These are phyloP conservation scores for Tilletia caries DNA, from an alignment of 1,284 basidiomycete genomes.

Conservation along the genomic window DNA sequence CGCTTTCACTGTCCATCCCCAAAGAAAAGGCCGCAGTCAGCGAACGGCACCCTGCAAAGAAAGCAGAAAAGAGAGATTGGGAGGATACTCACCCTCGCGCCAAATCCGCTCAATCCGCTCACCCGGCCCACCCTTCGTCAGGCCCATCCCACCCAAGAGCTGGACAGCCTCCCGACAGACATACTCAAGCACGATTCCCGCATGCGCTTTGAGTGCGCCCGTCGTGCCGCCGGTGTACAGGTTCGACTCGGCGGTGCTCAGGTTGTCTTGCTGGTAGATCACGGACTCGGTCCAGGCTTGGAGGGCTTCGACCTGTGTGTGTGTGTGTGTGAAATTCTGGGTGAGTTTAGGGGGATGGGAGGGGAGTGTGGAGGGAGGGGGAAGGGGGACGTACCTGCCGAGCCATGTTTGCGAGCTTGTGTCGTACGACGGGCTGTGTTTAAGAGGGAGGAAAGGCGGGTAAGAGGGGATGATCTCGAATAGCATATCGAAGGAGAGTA, in stretches of 20 bases:
- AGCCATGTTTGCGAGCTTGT: slow-evolving; percentile 47
- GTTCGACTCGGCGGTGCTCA: slow-evolving; percentile 32
- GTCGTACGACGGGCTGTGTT: slow-evolving; percentile 35
- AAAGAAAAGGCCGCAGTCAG: too few species aligned
- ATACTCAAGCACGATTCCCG: slow-evolving; percentile 40
- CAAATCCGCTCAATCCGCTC: slow-evolving; percentile 42
- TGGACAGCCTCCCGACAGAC: slow-evolving; percentile 35
- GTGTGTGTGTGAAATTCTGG: too few species aligned
- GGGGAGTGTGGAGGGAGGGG: too few species aligned
- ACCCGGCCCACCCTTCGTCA: slow-evolving; percentile 41
- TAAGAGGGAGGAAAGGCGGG: neutral
- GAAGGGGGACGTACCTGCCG: slow-evolving; percentile 20
- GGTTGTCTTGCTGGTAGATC: slow-evolving; percentile 34
- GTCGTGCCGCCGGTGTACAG: slow-evolving; percentile 36
- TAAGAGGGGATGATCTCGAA: neutral
- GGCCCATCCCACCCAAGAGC: slow-evolving; percentile 40
- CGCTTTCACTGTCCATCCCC: neutral
- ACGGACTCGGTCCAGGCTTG: slow-evolving; percentile 39
- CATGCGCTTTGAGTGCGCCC: slow-evolving; percentile 43
- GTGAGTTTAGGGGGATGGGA: too few species aligned
- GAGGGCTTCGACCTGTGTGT: slow-evolving; percentile 32
- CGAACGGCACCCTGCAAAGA: too few species aligned
- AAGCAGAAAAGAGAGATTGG: neutral
- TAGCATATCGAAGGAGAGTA: neutral
- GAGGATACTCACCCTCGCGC: slow-evolving; percentile 22